Conservation (phyloP, 495 filamentous ascomycete species). For the Evansstolkia leycettana region DNA sequence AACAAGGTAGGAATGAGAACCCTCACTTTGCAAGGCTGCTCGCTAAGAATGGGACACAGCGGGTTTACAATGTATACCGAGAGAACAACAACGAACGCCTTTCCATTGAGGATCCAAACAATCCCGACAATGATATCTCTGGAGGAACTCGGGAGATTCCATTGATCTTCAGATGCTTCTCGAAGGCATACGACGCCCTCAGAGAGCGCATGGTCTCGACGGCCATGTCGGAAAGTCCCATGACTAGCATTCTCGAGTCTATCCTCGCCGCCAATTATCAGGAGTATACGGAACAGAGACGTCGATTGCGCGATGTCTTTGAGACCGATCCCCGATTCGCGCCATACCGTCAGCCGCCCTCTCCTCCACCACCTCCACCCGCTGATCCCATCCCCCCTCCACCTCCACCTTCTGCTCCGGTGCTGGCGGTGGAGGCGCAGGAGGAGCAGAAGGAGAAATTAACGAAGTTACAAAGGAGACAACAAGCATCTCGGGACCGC, state of each 20-base stretch:
- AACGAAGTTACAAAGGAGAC: slow-evolving; percentile 12
- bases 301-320: slow-evolving; percentile 34
- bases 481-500: slow-evolving; percentile 15
- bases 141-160: slow-evolving; percentile 58
- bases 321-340: slow-evolving; percentile 27
- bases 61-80: slow-evolving; percentile 11
- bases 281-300: slow-evolving; percentile 51
- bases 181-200: slow-evolving; percentile 45
- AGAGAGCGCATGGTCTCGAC: slow-evolving; percentile 41
- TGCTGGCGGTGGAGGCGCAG: no score
- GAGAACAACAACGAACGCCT: slow-evolving; percentile 40
- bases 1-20: slow-evolving; percentile 52
- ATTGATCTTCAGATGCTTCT: slow-evolving; percentile 51
- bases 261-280: slow-evolving; percentile 64
- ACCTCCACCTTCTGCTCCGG: no score
- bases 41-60: slow-evolving; percentile 4
- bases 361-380: slow-evolving; percentile 18
- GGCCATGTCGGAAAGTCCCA: slow-evolving; percentile 8
- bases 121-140: slow-evolving; percentile 69
- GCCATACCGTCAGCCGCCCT: slow-evolving; percentile 14
- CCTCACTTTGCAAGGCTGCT: slow-evolving; percentile 1
- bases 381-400: slow-evolving; percentile 14
- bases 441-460: slow-evolving; percentile 11
- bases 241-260: slow-evolving; percentile 47
- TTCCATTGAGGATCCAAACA: slow-evolving; percentile 83